phyloP scores from a whole-genome alignment of 495 filamentous ascomycete genomes.

The Friedmanniomyces endolithicus region DNA sequence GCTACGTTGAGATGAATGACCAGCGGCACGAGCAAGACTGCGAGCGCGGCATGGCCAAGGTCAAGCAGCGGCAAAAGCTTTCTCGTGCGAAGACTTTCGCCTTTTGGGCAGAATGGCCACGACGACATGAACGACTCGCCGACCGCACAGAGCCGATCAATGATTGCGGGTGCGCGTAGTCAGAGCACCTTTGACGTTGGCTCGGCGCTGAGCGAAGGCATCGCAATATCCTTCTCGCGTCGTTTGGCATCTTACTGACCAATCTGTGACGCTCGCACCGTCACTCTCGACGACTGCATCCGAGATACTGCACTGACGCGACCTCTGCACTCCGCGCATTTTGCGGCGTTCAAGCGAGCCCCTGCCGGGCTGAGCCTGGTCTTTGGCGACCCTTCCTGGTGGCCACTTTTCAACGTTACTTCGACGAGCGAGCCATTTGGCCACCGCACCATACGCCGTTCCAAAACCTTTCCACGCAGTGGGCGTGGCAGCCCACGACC shows the following conservation, averaged over 20 bases:
- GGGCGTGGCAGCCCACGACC: neutral
- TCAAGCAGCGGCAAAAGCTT: slow-evolving; percentile 63
- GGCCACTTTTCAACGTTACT: neutral
- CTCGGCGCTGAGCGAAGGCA: slow-evolving; percentile 9
- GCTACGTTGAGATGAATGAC: slow-evolving; percentile 90
- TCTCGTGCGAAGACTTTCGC: slow-evolving; percentile 87
- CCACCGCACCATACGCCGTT: neutral
- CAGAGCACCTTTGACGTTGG: slow-evolving; percentile 12
- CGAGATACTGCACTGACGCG: neutral
- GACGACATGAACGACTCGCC: slow-evolving; percentile 52
- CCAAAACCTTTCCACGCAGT: neutral
- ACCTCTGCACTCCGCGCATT: neutral
- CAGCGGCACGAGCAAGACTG: slow-evolving; percentile 82
- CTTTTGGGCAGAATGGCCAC: slow-evolving; percentile 55
- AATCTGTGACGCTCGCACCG: neutral
- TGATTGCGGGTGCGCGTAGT: slow-evolving; percentile 4
- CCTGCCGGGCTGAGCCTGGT: neutral
- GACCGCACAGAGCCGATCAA: slow-evolving; percentile 8
- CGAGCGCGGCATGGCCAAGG: slow-evolving; percentile 82
- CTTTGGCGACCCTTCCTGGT: neutral
- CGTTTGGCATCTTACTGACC: slow-evolving; percentile 19
- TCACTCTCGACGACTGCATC: neutral
- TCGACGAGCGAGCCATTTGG: neutral
- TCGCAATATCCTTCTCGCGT: slow-evolving; percentile 10
- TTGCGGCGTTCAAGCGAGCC: slow-evolving; percentile 9